These are phyloP conservation scores for Penicillium glabrum DNA, from an alignment of 2,329 filamentous ascomycete genomes.

Conservation along the genomic window DNA sequence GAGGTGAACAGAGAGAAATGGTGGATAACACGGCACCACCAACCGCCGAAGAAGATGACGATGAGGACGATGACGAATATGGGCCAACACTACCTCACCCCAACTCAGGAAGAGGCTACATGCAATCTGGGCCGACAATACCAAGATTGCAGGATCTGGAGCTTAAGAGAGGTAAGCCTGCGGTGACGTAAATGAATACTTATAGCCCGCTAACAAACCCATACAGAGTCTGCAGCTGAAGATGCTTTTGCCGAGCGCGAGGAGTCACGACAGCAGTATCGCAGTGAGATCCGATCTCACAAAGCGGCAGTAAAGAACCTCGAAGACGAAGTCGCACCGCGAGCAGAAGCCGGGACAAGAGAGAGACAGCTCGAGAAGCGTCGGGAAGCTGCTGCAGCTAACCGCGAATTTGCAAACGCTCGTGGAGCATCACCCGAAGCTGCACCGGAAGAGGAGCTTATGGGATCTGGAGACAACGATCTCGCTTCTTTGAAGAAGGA, in stretches of 20 bases:
- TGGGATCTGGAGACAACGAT: conserved; percentile 63
- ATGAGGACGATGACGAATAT: conserved; percentile 53
- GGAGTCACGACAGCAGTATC: conserved; percentile 33
- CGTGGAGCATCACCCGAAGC: conserved; percentile 65
- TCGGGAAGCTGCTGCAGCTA: conserved; percentile 67
- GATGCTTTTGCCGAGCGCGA: conserved; percentile 29
- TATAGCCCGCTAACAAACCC: not conserved
- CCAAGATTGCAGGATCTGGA: conserved; percentile 75
- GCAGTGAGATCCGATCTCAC: conserved; percentile 55
- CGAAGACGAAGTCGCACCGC: conserved; percentile 74
- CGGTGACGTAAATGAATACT: not conserved
- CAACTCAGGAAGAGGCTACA: conserved; percentile 14
- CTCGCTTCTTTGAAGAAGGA: conserved; percentile 65
- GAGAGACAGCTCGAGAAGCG: conserved; percentile 88
- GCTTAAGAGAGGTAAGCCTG: conserved; percentile 45
- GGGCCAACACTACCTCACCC: conserved; percentile 53
- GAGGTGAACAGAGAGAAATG: conserved; percentile 11
- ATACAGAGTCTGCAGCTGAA: conserved; percentile 31
- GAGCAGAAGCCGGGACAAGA: conserved; percentile 76
- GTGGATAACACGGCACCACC: conserved; percentile 1
- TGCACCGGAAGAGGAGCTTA: conserved; percentile 70
- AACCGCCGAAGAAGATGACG: conserved; percentile 14
- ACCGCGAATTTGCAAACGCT: conserved; percentile 67
- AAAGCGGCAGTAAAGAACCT: conserved; percentile 33
- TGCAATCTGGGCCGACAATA: conserved; percentile 57